Base-by-base conservation (phyloP, 331 rosid species). In the Stylosanthes scabra region DNA sequence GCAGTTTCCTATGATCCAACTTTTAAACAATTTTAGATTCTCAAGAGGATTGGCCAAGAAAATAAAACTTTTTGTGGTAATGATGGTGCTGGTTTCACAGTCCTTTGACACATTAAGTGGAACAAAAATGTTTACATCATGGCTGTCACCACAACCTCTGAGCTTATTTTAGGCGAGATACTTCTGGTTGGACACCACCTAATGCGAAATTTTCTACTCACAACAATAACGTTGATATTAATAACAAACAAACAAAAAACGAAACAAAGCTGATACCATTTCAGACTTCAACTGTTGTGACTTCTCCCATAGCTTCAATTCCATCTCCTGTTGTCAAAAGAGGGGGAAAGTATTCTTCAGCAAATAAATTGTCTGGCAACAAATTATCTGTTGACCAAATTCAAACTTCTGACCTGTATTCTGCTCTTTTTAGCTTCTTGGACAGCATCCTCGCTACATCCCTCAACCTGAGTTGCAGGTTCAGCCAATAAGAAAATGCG, bases 401-500 rank as follows among this genome's bases (percentile, higher is more conserved):
- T 45, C 88, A 72, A 83, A 82, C 85, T 66, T 47, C 87, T 74
- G 80, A 91, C 99, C 84, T 73, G 93, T 76, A 91, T 87, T 83
- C 86, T 82, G 82, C 74, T 86, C 82, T 84, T 95, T 87, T 95
- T 95, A 66, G 97, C 93, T 83, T 91, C 97, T 81, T 91, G 99
- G 66, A 95, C 78, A 55, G 91, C 90, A 84, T 95, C 97, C 79
- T 91, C 96, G 65, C 82, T 89, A 8, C 59, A 70, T 64, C 97
- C 93, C 83, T 91, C 96, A 66, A 95, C 92, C 83, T 88, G 88
- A 5, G 97, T 95, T 66, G 91, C 96, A 76, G 99, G 97, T 89
- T 95, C 99, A 54, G 97, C 99, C 75, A 95, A 80, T 75, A 95
- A 77, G 86, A 91, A 95, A 83, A 95, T 95, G 54, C 93, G 91